Conservation (phyloP, 345 rosid genomes). For the Cardiospermum halicacabum region DNA sequence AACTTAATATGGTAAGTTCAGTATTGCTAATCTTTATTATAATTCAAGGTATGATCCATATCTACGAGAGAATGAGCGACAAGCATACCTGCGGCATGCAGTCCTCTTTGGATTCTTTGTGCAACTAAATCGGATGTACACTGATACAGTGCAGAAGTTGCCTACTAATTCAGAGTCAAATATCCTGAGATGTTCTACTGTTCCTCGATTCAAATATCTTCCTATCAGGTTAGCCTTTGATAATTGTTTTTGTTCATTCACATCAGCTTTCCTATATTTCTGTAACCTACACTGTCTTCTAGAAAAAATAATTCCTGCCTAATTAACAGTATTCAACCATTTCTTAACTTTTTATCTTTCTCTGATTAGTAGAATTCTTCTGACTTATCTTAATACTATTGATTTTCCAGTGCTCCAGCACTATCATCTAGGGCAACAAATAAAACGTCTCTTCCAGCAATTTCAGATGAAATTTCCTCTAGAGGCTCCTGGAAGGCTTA, state of each 20-base stretch:
- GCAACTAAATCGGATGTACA: constrained; percentile 89
- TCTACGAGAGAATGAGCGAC: constrained; percentile 93
- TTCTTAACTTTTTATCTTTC: not conserved
- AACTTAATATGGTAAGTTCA: not conserved
- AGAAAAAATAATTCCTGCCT: not conserved
- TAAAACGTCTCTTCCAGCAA: constrained; percentile 46
- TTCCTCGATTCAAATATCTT: constrained; percentile 95
- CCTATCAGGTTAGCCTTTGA: constrained; percentile 70
- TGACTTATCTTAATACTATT: not conserved
- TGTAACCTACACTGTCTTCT: not conserved
- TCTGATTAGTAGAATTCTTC: not conserved
- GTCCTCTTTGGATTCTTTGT: constrained; percentile 98
- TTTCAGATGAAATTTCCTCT: constrained; percentile 46
- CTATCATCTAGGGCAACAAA: constrained; percentile 68
- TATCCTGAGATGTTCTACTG: constrained; percentile 86
- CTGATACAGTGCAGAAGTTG: constrained; percentile 80
- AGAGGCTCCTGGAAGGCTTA: constrained; percentile 67
- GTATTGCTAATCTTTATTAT: not conserved
- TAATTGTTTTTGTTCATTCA: constrained; percentile 5
- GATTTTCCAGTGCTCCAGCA: constrained; percentile 65
- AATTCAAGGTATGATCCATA: constrained; percentile 77
- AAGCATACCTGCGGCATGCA: constrained; percentile 84
- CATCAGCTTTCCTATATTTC: not conserved
- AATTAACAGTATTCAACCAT: not conserved
- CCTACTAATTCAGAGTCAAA: constrained; percentile 90